Evolutionary conservation across 331 rosid species (phyloP).

Genomic region (Pyracantha coccinea): DNA sequence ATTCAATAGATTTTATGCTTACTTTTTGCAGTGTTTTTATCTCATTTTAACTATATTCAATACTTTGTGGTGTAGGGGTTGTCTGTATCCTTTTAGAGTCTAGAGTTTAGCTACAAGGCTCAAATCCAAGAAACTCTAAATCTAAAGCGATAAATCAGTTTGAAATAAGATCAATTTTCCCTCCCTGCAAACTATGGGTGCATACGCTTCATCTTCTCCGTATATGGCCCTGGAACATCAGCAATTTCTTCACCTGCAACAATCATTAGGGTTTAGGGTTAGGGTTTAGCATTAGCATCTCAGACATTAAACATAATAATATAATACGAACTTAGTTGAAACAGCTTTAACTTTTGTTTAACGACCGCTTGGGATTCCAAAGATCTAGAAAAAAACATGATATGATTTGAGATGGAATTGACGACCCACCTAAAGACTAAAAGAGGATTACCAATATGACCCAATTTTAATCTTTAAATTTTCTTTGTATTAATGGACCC

Average conservation of each 20-base stretch:
- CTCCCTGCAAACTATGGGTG: not conserved
- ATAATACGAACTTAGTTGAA: conserved; percentile 12
- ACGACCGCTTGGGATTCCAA: conserved; percentile 80
- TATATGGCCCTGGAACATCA: too few species aligned
- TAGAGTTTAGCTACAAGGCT: not conserved
- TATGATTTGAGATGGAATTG: conserved; percentile 63
- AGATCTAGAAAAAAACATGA: conserved; percentile 41
- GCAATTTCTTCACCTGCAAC: not conserved
- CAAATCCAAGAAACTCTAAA: not conserved
- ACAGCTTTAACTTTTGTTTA: conserved; percentile 19
- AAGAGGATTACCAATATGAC: conserved; percentile 24
- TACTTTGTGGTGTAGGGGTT: not conserved
- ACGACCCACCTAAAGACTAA: conserved; percentile 74
- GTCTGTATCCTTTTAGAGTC: not conserved
- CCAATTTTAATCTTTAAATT: conserved; percentile 2
- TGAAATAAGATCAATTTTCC: not conserved
- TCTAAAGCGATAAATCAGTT: not conserved
- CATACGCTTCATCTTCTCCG: too few species aligned
- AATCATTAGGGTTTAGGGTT: not conserved
- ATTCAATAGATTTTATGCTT: too few species aligned
- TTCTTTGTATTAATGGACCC: conserved; percentile 41
- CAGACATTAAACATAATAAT: not conserved
- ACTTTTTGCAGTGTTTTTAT: too few species aligned
- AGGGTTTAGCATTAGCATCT: not conserved
- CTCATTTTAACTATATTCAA: not conserved